These are phyloP conservation scores for Didymella keratinophila DNA, from an alignment of 2,329 filamentous ascomycete species.

Conservation along the genomic window DNA sequence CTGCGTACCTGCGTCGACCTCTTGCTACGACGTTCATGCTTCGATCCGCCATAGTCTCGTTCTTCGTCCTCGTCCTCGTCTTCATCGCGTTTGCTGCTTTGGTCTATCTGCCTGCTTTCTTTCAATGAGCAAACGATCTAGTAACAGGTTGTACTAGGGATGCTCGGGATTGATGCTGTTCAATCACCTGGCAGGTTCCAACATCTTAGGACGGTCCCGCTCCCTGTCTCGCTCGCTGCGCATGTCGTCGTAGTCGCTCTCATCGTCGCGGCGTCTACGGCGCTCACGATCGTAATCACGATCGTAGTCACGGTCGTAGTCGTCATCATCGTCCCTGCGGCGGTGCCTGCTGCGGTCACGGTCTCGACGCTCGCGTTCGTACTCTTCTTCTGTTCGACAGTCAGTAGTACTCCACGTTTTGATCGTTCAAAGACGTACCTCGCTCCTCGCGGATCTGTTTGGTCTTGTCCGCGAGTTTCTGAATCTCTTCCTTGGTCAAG, in stretches of 20 bases:
- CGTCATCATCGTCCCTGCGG: slow-evolving; percentile 43
- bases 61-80: background rate
- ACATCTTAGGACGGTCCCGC: slow-evolving; percentile 35
- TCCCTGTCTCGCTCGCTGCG: slow-evolving; percentile 31
- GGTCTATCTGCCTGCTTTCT: background rate
- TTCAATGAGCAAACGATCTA: slow-evolving; percentile 5
- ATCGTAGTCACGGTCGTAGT: slow-evolving; percentile 36
- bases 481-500: slow-evolving; percentile 86
- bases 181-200: slow-evolving; percentile 45
- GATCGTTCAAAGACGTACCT: slow-evolving; percentile 21
- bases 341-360: slow-evolving; percentile 39
- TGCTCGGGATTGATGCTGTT: slow-evolving; percentile 6
- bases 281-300: slow-evolving; percentile 30
- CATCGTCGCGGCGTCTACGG: slow-evolving; percentile 39
- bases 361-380: slow-evolving; percentile 42
- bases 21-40: background rate
- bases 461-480: slow-evolving; percentile 83
- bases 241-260: slow-evolving; percentile 38
- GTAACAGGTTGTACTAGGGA: background rate
- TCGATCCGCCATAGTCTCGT: background rate
- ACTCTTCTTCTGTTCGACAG: slow-evolving; percentile 40
- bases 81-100: background rate
- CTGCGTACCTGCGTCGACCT: too few relatives aligned
- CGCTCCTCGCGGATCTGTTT: slow-evolving; percentile 72
- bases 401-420: slow-evolving; percentile 21